Conservation (phyloP, 495 filamentous ascomycete species). For the Monascus purpureus region DNA sequence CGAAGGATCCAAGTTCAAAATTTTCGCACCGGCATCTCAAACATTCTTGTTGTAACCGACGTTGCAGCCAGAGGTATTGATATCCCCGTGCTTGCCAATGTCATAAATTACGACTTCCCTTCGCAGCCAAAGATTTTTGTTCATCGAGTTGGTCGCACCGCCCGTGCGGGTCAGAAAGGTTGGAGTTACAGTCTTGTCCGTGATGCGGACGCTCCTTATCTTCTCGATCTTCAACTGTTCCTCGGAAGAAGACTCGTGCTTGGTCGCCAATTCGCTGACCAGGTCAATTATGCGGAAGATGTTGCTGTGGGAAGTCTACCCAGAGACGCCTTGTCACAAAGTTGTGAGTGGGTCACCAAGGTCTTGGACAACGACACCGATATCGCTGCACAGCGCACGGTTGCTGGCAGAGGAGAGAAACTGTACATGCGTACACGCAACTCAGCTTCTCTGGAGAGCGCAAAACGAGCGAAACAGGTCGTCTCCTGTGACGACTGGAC, state of each 20-base stretch:
- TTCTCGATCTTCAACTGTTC: conserved; percentile 92
- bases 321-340: conserved; percentile 54
- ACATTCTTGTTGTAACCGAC: conserved; percentile 94
- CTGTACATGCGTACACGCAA: conserved; percentile 83
- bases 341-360: conserved; percentile 66
- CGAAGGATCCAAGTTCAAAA: conserved; percentile 80
- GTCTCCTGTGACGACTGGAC: conserved; percentile 52
- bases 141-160: conserved; percentile 90
- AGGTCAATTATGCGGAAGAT: conserved; percentile 60
- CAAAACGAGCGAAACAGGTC: conserved; percentile 67
- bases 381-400: conserved; percentile 49
- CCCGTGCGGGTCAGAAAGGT: conserved; percentile 76
- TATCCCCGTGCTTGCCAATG: conserved; percentile 89
- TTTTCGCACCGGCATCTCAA: conserved; percentile 69
- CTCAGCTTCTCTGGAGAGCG: conserved; percentile 74
- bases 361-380: conserved; percentile 62
- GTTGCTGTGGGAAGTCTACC: conserved; percentile 63
- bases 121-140: conserved; percentile 94
- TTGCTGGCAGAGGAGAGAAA: conserved; percentile 81
- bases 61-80: conserved; percentile 96
- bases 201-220: conserved; percentile 73
- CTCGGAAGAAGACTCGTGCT: conserved; percentile 65
- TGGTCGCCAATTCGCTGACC: conserved; percentile 37
- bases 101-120: conserved; percentile 98
- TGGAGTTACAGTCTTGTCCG: conserved; percentile 91